Evolutionary conservation across 805 yeast genomes (phyloP).

Genomic region (Candida verbasci): DNA sequence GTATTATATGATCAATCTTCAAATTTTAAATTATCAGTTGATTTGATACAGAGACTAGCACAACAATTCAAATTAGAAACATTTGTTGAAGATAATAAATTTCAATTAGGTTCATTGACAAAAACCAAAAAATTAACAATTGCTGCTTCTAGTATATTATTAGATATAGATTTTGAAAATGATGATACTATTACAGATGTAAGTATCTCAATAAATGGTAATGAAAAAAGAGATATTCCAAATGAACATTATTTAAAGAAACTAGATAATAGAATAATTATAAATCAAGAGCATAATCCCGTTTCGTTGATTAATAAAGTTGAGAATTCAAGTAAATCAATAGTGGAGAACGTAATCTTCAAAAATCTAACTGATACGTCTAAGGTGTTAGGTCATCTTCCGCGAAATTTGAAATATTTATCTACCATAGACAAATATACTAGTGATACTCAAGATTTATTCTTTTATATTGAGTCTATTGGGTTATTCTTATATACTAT

Average conservation of each 20-base stretch:
- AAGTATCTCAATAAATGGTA: slow-evolving; percentile 32
- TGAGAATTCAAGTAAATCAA: slow-evolving; percentile 6
- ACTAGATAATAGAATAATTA: background rate
- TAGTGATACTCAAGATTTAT: slow-evolving; percentile 22
- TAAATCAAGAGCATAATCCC: slow-evolving; percentile 8
- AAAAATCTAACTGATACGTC: slow-evolving; percentile 16
- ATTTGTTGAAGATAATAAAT: slow-evolving; percentile 25
- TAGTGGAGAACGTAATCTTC: slow-evolving; percentile 27
- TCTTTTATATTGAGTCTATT: slow-evolving; percentile 25
- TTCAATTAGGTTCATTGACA: slow-evolving; percentile 6
- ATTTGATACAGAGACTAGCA: slow-evolving; percentile 35
- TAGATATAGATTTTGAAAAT: slow-evolving; percentile 35
- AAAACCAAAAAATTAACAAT: slow-evolving; percentile 32
- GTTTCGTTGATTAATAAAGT: slow-evolving; percentile 17
- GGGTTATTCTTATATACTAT: slow-evolving; percentile 25
- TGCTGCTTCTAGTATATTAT: slow-evolving; percentile 36
- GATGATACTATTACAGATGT: slow-evolving; percentile 23
- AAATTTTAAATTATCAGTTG: slow-evolving; percentile 29
- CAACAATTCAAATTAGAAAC: slow-evolving; percentile 39
- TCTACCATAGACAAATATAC: slow-evolving; percentile 28
- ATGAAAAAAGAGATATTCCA: slow-evolving; percentile 5
- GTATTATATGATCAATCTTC: slow-evolving; percentile 28
- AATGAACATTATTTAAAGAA: background rate
- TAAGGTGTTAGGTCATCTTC: slow-evolving; percentile 23
- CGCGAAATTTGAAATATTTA: slow-evolving; percentile 31